Percentiles rank a stretch among this genome's conserved stretches.
Evolutionary conservation across 1,284 basidiomycete genomes (phyloP).

Genomic region (Trametes polyzona): DNA sequence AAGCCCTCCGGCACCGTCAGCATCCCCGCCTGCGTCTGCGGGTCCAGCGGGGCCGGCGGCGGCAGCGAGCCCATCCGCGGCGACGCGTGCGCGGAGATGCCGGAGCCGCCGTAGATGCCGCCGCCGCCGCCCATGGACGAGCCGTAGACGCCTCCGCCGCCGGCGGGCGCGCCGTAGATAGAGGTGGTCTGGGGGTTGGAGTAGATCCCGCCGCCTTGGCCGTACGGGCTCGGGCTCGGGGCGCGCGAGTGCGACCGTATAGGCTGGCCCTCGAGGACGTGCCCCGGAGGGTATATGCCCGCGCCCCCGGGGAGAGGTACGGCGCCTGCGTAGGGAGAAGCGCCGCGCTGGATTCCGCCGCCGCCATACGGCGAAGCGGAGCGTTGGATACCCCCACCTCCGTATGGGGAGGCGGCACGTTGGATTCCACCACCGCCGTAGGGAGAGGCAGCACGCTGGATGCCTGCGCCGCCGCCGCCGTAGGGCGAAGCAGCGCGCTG

Average conservation of each 20-base stretch:
- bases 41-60: constrained; percentile 10
- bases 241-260: constrained; percentile 28
- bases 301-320: constrained; percentile 19
- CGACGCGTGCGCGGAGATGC: constrained; percentile 21
- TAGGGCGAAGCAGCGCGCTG: constrained; percentile 23
- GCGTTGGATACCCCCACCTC: constrained; percentile 34
- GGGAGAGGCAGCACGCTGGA: constrained; percentile 36
- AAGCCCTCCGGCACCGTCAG: constrained; percentile 71
- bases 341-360: constrained; percentile 17
- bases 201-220: constrained; percentile 16
- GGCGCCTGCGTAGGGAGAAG: constrained; percentile 15
- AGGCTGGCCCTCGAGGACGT: constrained; percentile 33
- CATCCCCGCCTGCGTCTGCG: constrained; percentile 45
- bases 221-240: constrained; percentile 31
- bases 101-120: constrained; percentile 35
- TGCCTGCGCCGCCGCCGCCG: constrained; percentile 9
- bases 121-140: background rate
- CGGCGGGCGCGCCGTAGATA: constrained; percentile 14
- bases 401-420: constrained; percentile 38
- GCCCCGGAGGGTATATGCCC: constrained; percentile 30
- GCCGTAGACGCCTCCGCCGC: constrained; percentile 8
- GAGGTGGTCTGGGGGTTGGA: constrained; percentile 9
- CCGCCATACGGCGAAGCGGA: constrained; percentile 25
- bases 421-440: constrained; percentile 30
- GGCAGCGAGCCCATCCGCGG: constrained; percentile 30